Evolutionary conservation across 768 basidiomycete species (phyloP).

Genomic region (Boletus vinaceobasis): DNA sequence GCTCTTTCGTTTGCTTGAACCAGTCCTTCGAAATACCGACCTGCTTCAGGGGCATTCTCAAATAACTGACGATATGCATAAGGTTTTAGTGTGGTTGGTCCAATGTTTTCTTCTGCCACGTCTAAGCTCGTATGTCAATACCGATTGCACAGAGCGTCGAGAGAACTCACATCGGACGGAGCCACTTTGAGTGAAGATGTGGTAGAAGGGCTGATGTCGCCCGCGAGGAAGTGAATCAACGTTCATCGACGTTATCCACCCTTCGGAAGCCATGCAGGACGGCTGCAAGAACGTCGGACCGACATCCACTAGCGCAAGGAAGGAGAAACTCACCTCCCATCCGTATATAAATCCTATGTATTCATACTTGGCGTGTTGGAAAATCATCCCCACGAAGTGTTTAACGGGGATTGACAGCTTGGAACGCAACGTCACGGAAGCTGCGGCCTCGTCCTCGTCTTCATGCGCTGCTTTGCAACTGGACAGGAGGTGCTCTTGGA

Average conservation of each 20-base stretch:
- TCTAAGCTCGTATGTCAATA: constrained; percentile 19
- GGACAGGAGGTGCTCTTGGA: constrained; percentile 27
- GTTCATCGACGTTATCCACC: constrained; percentile 44
- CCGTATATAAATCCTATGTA: constrained; percentile 45
- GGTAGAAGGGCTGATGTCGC: constrained; percentile 50
- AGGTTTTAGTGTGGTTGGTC: constrained; percentile 18
- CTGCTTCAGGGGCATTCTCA: constrained; percentile 22
- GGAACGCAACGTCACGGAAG: constrained; percentile 27
- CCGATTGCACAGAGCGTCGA: not conserved
- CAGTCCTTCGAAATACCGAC: constrained; percentile 38
- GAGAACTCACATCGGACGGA: constrained; percentile 36
- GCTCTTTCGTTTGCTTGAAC: constrained; percentile 26
- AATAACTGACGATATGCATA: constrained; percentile 24
- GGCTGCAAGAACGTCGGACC: constrained; percentile 14
- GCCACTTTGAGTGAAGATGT: constrained; percentile 34
- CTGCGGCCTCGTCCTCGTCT: constrained; percentile 29
- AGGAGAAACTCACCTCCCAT: constrained; percentile 43
- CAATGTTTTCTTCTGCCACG: constrained; percentile 37
- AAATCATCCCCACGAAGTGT: constrained; percentile 50
- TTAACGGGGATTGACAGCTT: constrained; percentile 25
- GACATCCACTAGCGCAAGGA: not conserved
- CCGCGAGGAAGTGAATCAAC: constrained; percentile 40
- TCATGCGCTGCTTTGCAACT: constrained; percentile 32
- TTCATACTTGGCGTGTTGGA: constrained; percentile 37
- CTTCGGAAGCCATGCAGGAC: constrained; percentile 38